Base-by-base conservation (phyloP, 495 filamentous ascomycete genomes). In the Aspergillus mulundensis region DNA sequence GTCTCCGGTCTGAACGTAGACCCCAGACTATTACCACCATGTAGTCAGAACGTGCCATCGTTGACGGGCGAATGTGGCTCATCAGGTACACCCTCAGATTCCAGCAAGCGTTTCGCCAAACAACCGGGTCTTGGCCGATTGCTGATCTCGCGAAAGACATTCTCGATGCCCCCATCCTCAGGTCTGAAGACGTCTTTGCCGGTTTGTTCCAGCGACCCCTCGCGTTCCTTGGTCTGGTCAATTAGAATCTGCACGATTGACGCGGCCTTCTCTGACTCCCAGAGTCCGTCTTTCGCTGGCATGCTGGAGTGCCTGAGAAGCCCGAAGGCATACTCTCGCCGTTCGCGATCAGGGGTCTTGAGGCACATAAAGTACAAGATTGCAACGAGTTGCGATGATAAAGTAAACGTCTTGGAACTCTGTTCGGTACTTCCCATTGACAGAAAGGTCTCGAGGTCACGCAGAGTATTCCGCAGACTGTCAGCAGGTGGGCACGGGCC, bases 331-430 rank as follows among this genome's bases (percentile, higher is more conserved):
- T 11, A 38, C 18, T 57, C 38, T 11, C 59, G 2, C 12, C 11
- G 1, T 48, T 63, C 10, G 21, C 0, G 39, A 45, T 56, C 45
- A 8, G 2, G 53, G 0, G 60, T 59, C 32, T 68, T 68, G 3
- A 66, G 23, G 44, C 60, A 62, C n/a, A 63, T 47, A 12, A 58
- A 63, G 21, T 60, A 63, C 19, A 68, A 42, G 7, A 56, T 42
- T 0, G 61, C 56, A 18, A 63, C 57, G 8, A 66, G 25, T 15
- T 65, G 59, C 19, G 61, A 57, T 11, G 56, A 59, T 7, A 66
- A 30, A 1, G 61, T 65, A 24, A 68, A 68, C 0, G 54, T 45
- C 1, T 15, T 50, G 5, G 38, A 18, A 10, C 28, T 41, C 5
- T 20, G 10, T 3, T 50, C 25, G 7, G 10, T 18, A 16, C 16